Evolutionary conservation across 805 yeast species (phyloP), one percentile per base, ranked within the genome.

Genomic region (Cyberlindnera euphorbiae): DNA sequence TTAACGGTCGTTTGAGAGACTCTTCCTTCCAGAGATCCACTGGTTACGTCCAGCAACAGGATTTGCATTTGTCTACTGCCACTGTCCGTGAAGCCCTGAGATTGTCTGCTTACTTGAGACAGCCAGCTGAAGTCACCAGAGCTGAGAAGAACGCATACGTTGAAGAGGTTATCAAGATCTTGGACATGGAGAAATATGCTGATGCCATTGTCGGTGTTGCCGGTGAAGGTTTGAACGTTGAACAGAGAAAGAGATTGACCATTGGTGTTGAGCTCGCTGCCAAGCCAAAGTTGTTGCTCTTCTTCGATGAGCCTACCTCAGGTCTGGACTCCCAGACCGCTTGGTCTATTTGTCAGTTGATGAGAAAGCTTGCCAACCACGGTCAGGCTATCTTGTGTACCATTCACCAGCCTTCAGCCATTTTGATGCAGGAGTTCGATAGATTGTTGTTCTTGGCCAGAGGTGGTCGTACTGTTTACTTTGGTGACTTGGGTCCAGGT

Each of bases 321-420:
- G 83, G 83, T 59, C 60, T 77, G 52, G 83, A 77, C 53, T 77
- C 82, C 15, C 82, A 77, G 57, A 73, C 82, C 28, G 81, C 82
- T 11, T 77, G 81, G 80, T 70, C 82, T 23, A 72, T 77, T 47
- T 73, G 78, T 56, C 69, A 73, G 53, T 64, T 77, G 57, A 67
- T 77, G 75, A 68, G 76, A 56, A 73, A 73, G 47, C 58, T 77
- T 41, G 78, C 82, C 6, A 62, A 69, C 47, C 71, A 70, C 47
- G 82, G 82, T 27, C 81, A 77, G 55, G 81, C 82, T 27, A 75
- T 77, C 52, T 61, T 77, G 55, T 77, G 82, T 66, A 83, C 94
- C 18, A 83, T 83, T 48, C 93, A 83, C 61, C 94, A 83, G 60
- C 94, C 95, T 52, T 83, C 93, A 8, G 89, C 94, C 36, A 68